Evolutionary conservation across 2,329 filamentous ascomycete species (phyloP).

Genomic region (Fusarium brevicatenulatum): DNA sequence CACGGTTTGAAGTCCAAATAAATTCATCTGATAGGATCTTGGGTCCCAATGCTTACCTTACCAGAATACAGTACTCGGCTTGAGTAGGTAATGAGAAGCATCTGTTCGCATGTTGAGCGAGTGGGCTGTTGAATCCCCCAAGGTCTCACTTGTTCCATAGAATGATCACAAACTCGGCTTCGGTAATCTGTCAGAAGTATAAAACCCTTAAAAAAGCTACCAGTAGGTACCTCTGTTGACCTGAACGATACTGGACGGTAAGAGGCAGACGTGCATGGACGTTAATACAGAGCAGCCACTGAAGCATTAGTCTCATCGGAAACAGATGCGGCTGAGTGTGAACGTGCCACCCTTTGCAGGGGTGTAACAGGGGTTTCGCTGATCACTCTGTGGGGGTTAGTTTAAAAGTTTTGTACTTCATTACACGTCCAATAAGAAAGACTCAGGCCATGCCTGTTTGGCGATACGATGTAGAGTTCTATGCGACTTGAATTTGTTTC

Average conservation of each 20-base stretch:
- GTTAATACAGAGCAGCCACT: not conserved
- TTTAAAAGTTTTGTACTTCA: not conserved
- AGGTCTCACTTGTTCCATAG: not conserved
- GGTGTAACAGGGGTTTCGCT: not conserved
- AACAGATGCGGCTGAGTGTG: conserved; percentile 29
- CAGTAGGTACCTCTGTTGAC: not conserved
- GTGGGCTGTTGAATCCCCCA: not conserved
- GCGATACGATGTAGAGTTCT: not conserved
- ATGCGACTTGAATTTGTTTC: not conserved
- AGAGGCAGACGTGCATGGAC: not conserved
- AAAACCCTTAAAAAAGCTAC: not conserved
- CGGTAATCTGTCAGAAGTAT: not conserved
- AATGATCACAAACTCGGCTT: not conserved
- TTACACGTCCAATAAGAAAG: not conserved
- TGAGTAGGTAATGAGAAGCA: not conserved
- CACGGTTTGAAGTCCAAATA: not conserved
- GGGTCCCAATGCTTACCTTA: not conserved
- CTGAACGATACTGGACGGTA: not conserved
- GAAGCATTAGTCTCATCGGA: not conserved
- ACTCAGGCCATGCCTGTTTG: not conserved
- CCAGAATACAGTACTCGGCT: not conserved
- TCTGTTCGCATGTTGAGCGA: not conserved
- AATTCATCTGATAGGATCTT: too few relatives aligned
- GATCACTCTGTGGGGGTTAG: conserved; percentile 1
- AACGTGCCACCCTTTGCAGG: not conserved